Conservation (phyloP, 441 rosid species). For the Syzygium malaccense region DNA sequence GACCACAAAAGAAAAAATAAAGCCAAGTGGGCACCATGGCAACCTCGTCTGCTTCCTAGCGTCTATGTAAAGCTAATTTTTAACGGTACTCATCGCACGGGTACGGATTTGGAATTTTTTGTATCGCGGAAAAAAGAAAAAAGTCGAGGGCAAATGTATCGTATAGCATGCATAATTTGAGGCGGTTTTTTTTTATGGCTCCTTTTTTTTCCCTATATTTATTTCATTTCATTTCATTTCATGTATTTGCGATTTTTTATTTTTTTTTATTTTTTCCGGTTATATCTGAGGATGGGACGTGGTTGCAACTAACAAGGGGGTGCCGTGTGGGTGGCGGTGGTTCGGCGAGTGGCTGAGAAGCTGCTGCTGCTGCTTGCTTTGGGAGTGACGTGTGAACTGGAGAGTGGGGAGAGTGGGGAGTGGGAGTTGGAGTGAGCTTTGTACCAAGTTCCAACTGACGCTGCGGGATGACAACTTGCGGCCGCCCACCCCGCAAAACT, state of each 20-base stretch:
- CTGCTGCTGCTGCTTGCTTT: neutral
- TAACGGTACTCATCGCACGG: no score
- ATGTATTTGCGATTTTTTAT: neutral
- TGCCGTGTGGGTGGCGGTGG: neutral
- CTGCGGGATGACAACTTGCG: neutral
- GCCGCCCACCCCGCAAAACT: neutral
- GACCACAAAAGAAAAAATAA: no score
- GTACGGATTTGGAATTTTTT: no score
- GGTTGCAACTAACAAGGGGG: constrained; percentile 15
- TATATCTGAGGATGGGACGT: constrained; percentile 7
- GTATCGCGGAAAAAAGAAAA: no score
- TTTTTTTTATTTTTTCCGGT: neutral
- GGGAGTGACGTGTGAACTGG: neutral
- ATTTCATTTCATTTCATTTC: neutral
- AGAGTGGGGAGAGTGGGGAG: neutral
- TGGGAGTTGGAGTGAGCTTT: neutral
- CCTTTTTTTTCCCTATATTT: accelerated
- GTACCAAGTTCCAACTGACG: neutral
- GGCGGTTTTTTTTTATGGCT: neutral
- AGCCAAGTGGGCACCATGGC: no score
- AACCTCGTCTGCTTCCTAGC: no score
- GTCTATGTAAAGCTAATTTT: no score
- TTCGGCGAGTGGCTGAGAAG: neutral
- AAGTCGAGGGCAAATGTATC: no score
- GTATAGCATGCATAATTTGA: no score